Evolutionary conservation across 192 early-diverging fungal genomes (phyloP), one percentile per base, ranked within the genome.

Genomic region (Lobulomyces angularis): DNA sequence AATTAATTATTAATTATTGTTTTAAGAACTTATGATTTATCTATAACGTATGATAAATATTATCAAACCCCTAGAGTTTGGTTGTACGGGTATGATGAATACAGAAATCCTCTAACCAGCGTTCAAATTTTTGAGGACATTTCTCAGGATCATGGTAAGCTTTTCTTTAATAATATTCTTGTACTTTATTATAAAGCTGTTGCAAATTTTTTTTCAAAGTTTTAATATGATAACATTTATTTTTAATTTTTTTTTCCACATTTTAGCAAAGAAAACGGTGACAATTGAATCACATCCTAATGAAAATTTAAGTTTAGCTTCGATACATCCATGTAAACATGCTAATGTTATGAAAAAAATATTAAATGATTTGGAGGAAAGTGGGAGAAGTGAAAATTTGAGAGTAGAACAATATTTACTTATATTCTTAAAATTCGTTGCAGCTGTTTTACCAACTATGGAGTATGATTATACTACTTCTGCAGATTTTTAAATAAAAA

Each of bases 1-100:
- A n/a, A n/a, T n/a, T n/a, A n/a, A n/a, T n/a, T n/a, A n/a, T 27
- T 20, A 5, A 25, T 1, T 16, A n/a, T 56, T 3, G 32, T 41
- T 36, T 16, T n/a, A 28, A 69, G 95, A 48, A 99, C 95, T 9
- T 98, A 98, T 51, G 94, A 98, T 64, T 75, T 98, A 23, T 87
- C 86, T 55, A 99, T 98, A 46, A 92, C 91, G n/a, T 98, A 98
- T 62, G 95, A 99, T 77, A 99, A 99, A 60, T 95, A 95, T 59
- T 96, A 95, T 58, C 91, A 94, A 62, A 99, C 95, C 4, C 95
- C 95, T 12, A 80, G 90, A 17, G 81, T 99, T 43, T 96, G 82
- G 80, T 71, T 99, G 41, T 93, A 86, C 74, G 95, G 95, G 8
- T 99, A 94, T 58, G 88, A 89, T 64, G 90, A 92, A 49, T 48